Conservation (phyloP, 78 protist genomes). For the Dictyostelium discoideum region dicty_2.7 NC_007089.4:5123501-5124000, state of each 20-base stretch:
- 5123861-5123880: not conserved
- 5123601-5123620: too few species aligned
- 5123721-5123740: not conserved
- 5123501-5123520: not conserved
- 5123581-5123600: too few species aligned
- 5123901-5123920: not conserved
- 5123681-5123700: not conserved
- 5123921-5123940: not conserved
- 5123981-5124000: not conserved
- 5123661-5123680: not conserved
- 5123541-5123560: not conserved
- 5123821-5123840: not conserved
- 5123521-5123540: not conserved
- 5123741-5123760: not conserved
- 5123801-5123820: not conserved
- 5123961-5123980: not conserved
- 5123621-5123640: not conserved
- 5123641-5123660: not conserved
- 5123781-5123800: not conserved
- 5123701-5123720: not conserved
- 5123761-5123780: not conserved
- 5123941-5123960: not conserved
- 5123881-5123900: not conserved
- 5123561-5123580: not conserved
- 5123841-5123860: not conserved